A percentile compares a stretch with the other conserved stretches of the same genome.
Evolutionary conservation across 345 rosid genomes (phyloP).

Genomic region (Aegle marmelos): DNA sequence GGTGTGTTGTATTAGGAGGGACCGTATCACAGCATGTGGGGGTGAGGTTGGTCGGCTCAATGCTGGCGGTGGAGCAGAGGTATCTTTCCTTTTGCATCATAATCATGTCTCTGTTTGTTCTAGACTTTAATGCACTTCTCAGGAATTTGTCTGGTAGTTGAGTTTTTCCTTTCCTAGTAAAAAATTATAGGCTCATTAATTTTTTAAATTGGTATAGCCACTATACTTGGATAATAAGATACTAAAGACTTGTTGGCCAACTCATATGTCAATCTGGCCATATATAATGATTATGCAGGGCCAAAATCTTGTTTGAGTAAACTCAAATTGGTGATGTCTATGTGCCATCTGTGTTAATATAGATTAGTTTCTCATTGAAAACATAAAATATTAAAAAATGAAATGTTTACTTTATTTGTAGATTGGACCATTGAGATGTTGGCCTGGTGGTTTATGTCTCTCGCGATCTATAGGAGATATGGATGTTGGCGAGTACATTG

Average conservation of each 20-base stretch:
- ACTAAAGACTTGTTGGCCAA: not conserved
- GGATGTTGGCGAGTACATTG: constrained; percentile 96
- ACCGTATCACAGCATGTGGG: constrained; percentile 89
- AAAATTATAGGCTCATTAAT: not conserved
- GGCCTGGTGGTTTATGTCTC: constrained; percentile 99
- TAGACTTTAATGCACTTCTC: not conserved
- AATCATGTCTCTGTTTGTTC: constrained; percentile 6
- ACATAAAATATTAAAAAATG: not conserved
- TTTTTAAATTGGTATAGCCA: not conserved
- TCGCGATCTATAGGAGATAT: constrained; percentile 97
- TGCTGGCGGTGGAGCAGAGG: constrained; percentile 99
- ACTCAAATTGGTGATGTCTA: not conserved
- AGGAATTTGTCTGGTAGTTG: not conserved
- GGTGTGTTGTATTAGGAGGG: constrained; percentile 56
- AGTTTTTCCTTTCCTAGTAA: not conserved
- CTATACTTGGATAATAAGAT: constrained; percentile 2
- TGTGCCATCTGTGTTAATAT: not conserved
- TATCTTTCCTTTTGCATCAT: constrained; percentile 29
- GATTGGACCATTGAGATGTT: constrained; percentile 99
- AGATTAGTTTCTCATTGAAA: not conserved
- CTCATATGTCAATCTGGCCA: not conserved
- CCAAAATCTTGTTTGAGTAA: not conserved
- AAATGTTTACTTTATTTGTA: constrained; percentile 29
- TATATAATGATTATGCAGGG: not conserved
- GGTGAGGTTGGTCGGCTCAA: constrained; percentile 99